Conservation (phyloP, 2,329 filamentous ascomycete species). For the Verticillium albo-atrum region DNA sequence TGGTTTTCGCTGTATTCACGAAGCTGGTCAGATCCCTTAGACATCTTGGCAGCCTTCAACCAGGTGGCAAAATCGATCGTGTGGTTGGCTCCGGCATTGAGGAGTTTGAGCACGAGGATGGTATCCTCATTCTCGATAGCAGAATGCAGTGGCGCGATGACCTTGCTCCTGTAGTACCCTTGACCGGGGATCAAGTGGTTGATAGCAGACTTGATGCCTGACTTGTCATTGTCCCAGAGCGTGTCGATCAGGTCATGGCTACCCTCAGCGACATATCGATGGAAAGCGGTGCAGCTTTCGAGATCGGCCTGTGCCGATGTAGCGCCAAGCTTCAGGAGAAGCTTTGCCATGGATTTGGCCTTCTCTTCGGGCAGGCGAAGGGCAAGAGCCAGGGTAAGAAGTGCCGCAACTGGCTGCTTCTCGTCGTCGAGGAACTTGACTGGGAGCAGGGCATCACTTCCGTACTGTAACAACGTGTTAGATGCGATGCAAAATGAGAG, state of each 20-base stretch:
- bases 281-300: slow-evolving; percentile 59
- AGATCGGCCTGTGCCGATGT: slow-evolving; percentile 69
- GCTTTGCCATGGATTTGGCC: slow-evolving; percentile 59
- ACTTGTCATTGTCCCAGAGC: slow-evolving; percentile 52
- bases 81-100: slow-evolving; percentile 58
- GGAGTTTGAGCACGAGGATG: slow-evolving; percentile 52
- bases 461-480: slow-evolving; percentile 50
- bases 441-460: slow-evolving; percentile 71
- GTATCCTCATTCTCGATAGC: slow-evolving; percentile 53
- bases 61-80: slow-evolving; percentile 60
- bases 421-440: slow-evolving; percentile 58
- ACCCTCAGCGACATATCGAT: slow-evolving; percentile 54
- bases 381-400: slow-evolving; percentile 67
- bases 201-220: slow-evolving; percentile 58
- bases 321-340: slow-evolving; percentile 66
- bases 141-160: slow-evolving; percentile 49
- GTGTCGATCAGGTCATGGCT: slow-evolving; percentile 43
- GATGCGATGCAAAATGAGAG: neutral
- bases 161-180: slow-evolving; percentile 23
- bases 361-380: slow-evolving; percentile 58
- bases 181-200: slow-evolving; percentile 54
- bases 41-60: slow-evolving; percentile 51
- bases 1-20: slow-evolving; percentile 43
- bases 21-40: slow-evolving; percentile 29
- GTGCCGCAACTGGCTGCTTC: slow-evolving; percentile 49